phyloP scores from a whole-genome alignment of 768 basidiomycete genomes.

The Sporobolomyces phaffii region DNA sequence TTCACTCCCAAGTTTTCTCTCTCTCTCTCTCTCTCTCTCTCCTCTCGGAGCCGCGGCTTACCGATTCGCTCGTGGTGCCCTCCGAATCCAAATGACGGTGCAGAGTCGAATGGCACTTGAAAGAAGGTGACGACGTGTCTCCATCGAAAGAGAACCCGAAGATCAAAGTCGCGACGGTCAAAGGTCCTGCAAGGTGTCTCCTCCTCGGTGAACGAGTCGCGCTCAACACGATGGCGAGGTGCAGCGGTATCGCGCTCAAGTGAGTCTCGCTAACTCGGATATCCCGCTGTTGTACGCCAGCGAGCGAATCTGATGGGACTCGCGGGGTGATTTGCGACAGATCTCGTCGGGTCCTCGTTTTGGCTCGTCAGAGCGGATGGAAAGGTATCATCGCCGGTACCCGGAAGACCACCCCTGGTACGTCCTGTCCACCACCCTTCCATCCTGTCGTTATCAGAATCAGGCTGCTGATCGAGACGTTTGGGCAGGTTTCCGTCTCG shows the following conservation, averaged over 20 bases:
- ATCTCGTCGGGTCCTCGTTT: slow-evolving; percentile 72
- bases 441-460: too few relatives aligned
- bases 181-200: slow-evolving; percentile 77
- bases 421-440: background rate
- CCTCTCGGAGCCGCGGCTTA: background rate
- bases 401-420: slow-evolving; percentile 90
- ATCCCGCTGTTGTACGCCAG: background rate
- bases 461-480: too few relatives aligned
- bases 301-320: background rate
- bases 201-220: slow-evolving; percentile 89
- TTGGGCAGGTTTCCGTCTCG: slow-evolving; percentile 80
- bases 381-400: slow-evolving; percentile 88
- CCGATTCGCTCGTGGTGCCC: background rate
- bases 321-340: slow-evolving; percentile 48
- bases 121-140: slow-evolving; percentile 74
- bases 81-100: background rate
- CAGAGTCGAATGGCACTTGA: slow-evolving; percentile 89
- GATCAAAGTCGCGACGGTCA: slow-evolving; percentile 72
- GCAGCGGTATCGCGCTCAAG: slow-evolving; percentile 95
- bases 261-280: slow-evolving; percentile 49
- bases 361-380: slow-evolving; percentile 71
- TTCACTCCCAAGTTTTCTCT: slow-evolving; percentile 42
- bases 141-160: slow-evolving; percentile 61
- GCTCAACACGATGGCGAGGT: slow-evolving; percentile 84
- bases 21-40: background rate